These are phyloP conservation scores for Pichia rugopelliculosa DNA, from an alignment of 805 yeast species.

Conservation along the genomic window DNA sequence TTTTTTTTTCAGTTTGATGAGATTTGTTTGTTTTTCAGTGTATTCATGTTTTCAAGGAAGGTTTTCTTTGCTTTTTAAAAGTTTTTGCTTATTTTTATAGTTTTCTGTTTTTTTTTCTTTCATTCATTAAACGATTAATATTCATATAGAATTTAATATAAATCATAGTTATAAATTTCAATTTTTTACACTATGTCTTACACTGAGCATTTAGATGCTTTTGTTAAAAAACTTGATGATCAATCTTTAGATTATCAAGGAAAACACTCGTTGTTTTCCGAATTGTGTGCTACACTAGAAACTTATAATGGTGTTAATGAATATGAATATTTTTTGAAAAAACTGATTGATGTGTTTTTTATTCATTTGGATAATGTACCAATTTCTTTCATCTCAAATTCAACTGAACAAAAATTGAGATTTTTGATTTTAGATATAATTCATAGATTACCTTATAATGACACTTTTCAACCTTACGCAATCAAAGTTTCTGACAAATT, in stretches of 20 bases:
- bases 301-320: slow-evolving; percentile 75
- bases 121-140: background rate
- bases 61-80: background rate
- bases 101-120: no score
- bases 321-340: slow-evolving; percentile 66
- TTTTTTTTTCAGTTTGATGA: slow-evolving; percentile 9
- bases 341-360: slow-evolving; percentile 63
- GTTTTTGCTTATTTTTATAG: background rate
- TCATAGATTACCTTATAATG: slow-evolving; percentile 77
- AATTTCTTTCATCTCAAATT: slow-evolving; percentile 54
- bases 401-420: slow-evolving; percentile 74
- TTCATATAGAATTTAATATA: background rate
- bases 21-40: background rate
- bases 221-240: slow-evolving; percentile 53
- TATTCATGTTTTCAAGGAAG: background rate
- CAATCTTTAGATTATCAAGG: slow-evolving; percentile 49
- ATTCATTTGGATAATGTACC: slow-evolving; percentile 60
- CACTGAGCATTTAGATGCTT: slow-evolving; percentile 55
- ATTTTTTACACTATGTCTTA: slow-evolving; percentile 24
- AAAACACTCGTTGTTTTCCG: slow-evolving; percentile 66
- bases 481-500: slow-evolving; percentile 51
- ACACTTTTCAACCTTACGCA: slow-evolving; percentile 67
- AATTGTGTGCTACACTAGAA: slow-evolving; percentile 81
- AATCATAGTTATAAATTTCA: background rate
- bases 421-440: slow-evolving; percentile 69